Evolutionary conservation across 352 stramenopile genomes (phyloP).

Genomic region (Phytophthora sojae): DNA sequence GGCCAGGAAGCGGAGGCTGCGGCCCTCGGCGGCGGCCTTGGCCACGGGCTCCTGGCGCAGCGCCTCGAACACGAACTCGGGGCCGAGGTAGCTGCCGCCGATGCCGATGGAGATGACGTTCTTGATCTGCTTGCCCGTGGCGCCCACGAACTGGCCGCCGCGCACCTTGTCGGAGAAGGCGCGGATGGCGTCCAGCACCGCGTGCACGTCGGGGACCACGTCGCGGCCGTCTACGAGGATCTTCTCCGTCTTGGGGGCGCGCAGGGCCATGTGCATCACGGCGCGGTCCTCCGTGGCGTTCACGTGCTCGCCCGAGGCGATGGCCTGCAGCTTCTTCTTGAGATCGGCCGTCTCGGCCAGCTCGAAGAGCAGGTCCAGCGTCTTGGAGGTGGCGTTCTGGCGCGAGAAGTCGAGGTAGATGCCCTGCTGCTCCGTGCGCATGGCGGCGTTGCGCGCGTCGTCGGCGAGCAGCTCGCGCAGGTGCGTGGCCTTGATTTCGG

Average conservation of each 20-base stretch:
- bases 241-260: constrained; percentile 82
- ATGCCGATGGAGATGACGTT: constrained; percentile 98
- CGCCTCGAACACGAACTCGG: constrained; percentile 98
- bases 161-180: constrained; percentile 93
- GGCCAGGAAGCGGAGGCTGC: constrained; percentile 95
- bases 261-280: constrained; percentile 97
- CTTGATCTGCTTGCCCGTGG: constrained; percentile 95
- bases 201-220: constrained; percentile 96
- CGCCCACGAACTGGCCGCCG: constrained; percentile 84
- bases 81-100: constrained; percentile 96
- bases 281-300: constrained; percentile 97
- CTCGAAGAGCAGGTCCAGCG: constrained; percentile 92
- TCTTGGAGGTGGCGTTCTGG: constrained; percentile 92
- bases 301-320: constrained; percentile 94
- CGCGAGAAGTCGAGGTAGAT: constrained; percentile 96
- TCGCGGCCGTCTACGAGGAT: constrained; percentile 95
- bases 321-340: constrained; percentile 88
- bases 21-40: constrained; percentile 86
- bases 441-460: constrained; percentile 84
- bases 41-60: constrained; percentile 86
- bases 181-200: constrained; percentile 95
- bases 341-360: constrained; percentile 91
- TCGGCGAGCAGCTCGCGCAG: constrained; percentile 92
- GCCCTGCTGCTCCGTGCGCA: constrained; percentile 93
- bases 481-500: constrained; percentile 89